Evolutionary conservation across 495 filamentous ascomycete genomes (phyloP), one percentile per base, ranked within the genome.

Genomic region (Penicillium pancosmium): DNA sequence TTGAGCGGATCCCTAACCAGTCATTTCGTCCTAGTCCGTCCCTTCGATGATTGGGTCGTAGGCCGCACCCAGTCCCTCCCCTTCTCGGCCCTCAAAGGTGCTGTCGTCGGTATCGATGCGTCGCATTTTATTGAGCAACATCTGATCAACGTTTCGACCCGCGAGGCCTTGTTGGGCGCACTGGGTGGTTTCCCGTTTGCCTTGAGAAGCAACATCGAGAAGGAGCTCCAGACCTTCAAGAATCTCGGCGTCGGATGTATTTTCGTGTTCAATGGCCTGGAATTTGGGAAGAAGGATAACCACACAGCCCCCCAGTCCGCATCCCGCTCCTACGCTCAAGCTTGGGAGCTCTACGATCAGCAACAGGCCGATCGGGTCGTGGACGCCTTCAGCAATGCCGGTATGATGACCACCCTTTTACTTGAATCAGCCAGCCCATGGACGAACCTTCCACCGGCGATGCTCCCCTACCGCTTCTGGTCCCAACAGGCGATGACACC

Each of bases 221-320:
- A 80, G 35, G 90, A 97, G 56, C 76, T 99, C 5, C 80, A 61
- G 74, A 78, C 63, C 83, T 92, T 84, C 77, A 85, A 70, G 72
- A 81, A 41, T 72, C 83, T 75, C 70, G 80, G 53, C 23, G 87
- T 92, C 46, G 83, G 72, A 31, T 90, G 86, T 35, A 69, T 93
- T 49, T 98, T 98, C 66, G 84, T 98, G 50, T 98, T 99, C 75
- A 88, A 90, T 71, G 95, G 95, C 34, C 81, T 96, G 54, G 83
- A 90, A 13, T 83, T 89, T 59, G 85, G 84, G 47, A 89, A 86
- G 58, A 85, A 87, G 59, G 87, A 93, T 59, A 82, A 82, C 34
- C 79, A 75, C 55, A 80, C 82, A 35, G 44, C 18, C 38, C 78
- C 72, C 50, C 81, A 84, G 61, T 67, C 74, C 40, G 70, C 73